Conservation (phyloP, 1,284 basidiomycete species). For the Trichosporon sp. region DNA sequence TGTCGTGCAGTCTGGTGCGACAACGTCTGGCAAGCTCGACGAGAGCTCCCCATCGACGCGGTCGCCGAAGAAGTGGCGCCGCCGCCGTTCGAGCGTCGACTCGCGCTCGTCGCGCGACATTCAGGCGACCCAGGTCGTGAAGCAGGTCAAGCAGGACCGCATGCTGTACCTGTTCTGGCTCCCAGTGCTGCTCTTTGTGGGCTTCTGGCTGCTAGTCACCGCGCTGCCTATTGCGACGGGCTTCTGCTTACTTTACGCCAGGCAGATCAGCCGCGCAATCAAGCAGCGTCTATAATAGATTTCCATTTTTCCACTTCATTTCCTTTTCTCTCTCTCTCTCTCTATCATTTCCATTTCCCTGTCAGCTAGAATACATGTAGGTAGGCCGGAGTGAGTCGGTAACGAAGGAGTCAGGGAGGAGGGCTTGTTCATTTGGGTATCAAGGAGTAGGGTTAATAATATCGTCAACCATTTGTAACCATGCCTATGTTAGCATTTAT, state of each 20-base stretch:
- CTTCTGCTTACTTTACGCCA: slow-evolving; percentile 40
- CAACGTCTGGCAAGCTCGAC: slow-evolving; percentile 18
- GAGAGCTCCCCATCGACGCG: not conserved
- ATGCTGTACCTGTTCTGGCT: slow-evolving; percentile 95
- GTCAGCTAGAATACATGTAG: slow-evolving; percentile 1
- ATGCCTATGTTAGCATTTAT: slow-evolving; percentile 6
- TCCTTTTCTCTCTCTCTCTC: too few species aligned
- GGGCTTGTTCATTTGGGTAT: not conserved
- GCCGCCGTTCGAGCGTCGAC: slow-evolving; percentile 14
- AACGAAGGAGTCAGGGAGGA: not conserved
- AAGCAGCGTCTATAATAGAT: slow-evolving; percentile 29
- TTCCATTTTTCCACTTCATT: not conserved
- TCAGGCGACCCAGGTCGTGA: slow-evolving; percentile 22
- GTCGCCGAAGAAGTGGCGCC: slow-evolving; percentile 6
- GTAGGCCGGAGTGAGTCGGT: not conserved
- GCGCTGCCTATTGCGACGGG: slow-evolving; percentile 43
- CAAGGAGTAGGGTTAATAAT: not conserved
- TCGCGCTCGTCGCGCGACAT: slow-evolving; percentile 14
- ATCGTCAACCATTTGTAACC: slow-evolving; percentile 3
- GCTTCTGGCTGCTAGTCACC: slow-evolving; percentile 44
- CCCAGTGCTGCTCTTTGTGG: slow-evolving; percentile 61
- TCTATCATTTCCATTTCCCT: too few species aligned
- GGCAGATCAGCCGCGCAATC: slow-evolving; percentile 39
- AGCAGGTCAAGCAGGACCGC: slow-evolving; percentile 60
- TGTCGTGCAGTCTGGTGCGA: slow-evolving; percentile 38